Percentiles rank a stretch among this genome's conserved stretches.
These are phyloP conservation scores for Parasitella parasitica DNA, from an alignment of 371 early-diverging fungal species.

Conservation along the genomic window DNA sequence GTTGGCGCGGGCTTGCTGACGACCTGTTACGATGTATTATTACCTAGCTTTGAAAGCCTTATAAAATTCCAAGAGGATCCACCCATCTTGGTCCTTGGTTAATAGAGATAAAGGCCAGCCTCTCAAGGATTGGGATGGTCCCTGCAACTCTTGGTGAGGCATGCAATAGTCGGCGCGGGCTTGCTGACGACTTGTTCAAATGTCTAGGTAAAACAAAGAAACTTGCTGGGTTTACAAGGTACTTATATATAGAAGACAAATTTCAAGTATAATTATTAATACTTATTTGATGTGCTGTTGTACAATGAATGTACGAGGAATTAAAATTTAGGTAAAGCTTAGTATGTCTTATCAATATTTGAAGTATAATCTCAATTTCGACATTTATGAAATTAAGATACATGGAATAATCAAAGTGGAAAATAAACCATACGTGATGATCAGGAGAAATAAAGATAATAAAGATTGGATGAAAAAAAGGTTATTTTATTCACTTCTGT, in stretches of 20 bases:
- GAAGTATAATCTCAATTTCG: slow-evolving; percentile 11
- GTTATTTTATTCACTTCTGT: slow-evolving; percentile 12
- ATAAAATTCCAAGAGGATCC: slow-evolving; percentile 16
- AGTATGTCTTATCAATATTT: slow-evolving; percentile 4
- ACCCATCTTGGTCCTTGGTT: slow-evolving; percentile 16
- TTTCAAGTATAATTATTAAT: slow-evolving; percentile 16
- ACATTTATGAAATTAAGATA: slow-evolving; percentile 6
- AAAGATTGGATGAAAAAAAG: slow-evolving; percentile 12
- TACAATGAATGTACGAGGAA: slow-evolving; percentile 16
- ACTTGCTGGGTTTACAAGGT: slow-evolving; percentile 15
- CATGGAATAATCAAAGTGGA: slow-evolving; percentile 14
- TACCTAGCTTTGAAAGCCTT: slow-evolving; percentile 17
- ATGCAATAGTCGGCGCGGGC: slow-evolving; percentile 20
- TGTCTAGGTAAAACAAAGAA: slow-evolving; percentile 21
- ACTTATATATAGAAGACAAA: slow-evolving; percentile 10
- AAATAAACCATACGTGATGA: slow-evolving; percentile 2
- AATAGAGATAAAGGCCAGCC: slow-evolving; percentile 20
- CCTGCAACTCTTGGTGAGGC: slow-evolving; percentile 17
- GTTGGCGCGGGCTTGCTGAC: slow-evolving; percentile 18
- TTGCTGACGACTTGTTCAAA: slow-evolving; percentile 18
- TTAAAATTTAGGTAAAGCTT: slow-evolving; percentile 14
- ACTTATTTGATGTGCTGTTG: slow-evolving; percentile 10
- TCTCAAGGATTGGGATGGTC: slow-evolving; percentile 15
- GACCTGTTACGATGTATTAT: not conserved
- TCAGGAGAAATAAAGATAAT: slow-evolving; percentile 10